Percentiles rank a stretch among this genome's conserved stretches.
Conservation (phyloP, 371 early-diverging fungal species). For the Apophysomyces elegans region DNA sequence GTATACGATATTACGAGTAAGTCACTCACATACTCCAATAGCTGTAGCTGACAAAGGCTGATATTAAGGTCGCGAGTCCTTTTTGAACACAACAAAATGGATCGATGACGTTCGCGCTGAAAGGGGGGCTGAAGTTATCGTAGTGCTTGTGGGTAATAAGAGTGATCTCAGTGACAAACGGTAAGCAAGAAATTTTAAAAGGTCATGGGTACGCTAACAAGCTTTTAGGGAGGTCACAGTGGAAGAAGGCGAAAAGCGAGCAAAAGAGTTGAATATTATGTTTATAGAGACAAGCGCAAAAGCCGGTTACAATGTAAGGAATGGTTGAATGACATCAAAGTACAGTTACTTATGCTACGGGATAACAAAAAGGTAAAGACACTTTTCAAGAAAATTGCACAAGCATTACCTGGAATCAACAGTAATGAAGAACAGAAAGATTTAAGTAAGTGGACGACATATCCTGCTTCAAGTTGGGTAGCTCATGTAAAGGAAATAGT, state of each 20-base stretch:
- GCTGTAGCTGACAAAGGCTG: background rate
- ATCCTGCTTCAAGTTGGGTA: background rate
- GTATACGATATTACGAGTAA: constrained; percentile 95
- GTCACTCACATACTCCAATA: constrained; percentile 11
- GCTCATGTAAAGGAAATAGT: constrained; percentile 9
- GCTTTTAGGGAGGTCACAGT: constrained; percentile 81
- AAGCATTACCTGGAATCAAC: constrained; percentile 92
- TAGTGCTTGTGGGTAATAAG: constrained; percentile 99
- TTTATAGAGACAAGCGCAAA: constrained; percentile 98
- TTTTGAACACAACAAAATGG: constrained; percentile 97
- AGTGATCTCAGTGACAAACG: constrained; percentile 95
- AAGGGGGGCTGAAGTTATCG: constrained; percentile 95
- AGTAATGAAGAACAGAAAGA: constrained; percentile 44
- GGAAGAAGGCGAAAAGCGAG: constrained; percentile 96
- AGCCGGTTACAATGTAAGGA: constrained; percentile 86
- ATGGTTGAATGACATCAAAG: background rate
- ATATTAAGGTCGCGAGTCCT: constrained; percentile 84
- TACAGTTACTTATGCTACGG: background rate
- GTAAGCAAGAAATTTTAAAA: constrained; percentile 34
- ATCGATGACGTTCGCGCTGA: constrained; percentile 98
- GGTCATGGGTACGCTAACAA: background rate
- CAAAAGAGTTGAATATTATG: constrained; percentile 93
- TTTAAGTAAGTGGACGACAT: constrained; percentile 31
- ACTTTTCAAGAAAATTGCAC: constrained; percentile 94
- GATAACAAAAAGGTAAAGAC: constrained; percentile 69